Base-by-base conservation (phyloP, 768 basidiomycete genomes). In the Agaricus sinodeliciosus region DNA sequence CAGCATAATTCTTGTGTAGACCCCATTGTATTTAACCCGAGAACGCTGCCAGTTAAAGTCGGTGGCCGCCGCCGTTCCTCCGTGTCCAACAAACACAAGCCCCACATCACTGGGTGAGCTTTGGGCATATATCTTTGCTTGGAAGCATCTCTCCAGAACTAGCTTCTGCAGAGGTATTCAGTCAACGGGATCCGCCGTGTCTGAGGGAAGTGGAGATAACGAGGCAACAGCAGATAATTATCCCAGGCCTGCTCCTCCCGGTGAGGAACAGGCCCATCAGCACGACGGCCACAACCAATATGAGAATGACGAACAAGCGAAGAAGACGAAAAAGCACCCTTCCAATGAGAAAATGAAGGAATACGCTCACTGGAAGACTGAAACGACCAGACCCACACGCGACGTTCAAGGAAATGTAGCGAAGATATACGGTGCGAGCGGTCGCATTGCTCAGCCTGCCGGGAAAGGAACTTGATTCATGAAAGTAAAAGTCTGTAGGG, bases 371-470 rank as follows among this genome's bases (percentile, higher is more conserved):
- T 65, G 65, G 59, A 83, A 82, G 61, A 58, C 66, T 2, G 78
- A 80, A 56, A 67, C 59, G 49, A 78, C 73, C 9, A 65, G 67
- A 55, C 81, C 82, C 3, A 79, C 78, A 27, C 72, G 73, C 55
- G 75, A 78, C 44, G 52, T 60, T 11, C 58, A 63, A 56, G 55
- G 57, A 16, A 59, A 60, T 43, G 3, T 63, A 65, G 18, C 72
- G 72, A 39, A 63, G 56, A 0, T 75, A 73, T 57, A 77, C 72
- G 15, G 75, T 62, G 9, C 73, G 62, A 1, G 78, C 75, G 26
- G 69, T 36, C 52, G 82, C 51, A 84, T 85, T 54, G 73, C 70
- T 3, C 83, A 85, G 60, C 83, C 83, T 40, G 75, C 71, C 44
- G 79, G 78, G 26, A 81, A 70, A 56, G 62, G 47, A 13, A 55